Conservation (phyloP, 2,329 filamentous ascomycete genomes). For the Alternaria sp. region DNA sequence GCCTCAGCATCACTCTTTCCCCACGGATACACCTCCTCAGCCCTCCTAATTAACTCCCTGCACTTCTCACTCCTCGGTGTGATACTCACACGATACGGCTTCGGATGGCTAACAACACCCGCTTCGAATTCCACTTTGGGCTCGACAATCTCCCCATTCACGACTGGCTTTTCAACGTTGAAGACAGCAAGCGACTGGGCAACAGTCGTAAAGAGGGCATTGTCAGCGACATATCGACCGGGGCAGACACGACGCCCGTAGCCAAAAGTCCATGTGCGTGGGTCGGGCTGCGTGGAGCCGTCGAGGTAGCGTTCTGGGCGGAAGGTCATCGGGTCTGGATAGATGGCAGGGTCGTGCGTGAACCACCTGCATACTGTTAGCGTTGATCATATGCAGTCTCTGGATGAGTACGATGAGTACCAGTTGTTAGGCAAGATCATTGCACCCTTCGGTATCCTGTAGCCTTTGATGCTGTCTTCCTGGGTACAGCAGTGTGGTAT, state of each 20-base stretch:
- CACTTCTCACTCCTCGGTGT: conserved; percentile 47
- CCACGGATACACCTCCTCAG: conserved; percentile 51
- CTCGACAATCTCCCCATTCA: conserved; percentile 51
- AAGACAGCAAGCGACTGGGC: conserved; percentile 60
- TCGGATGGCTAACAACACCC: conserved; percentile 52
- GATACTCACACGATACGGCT: conserved; percentile 47
- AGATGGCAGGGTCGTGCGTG: conserved; percentile 52
- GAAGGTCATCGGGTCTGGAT: conserved; percentile 53
- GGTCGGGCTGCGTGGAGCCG: conserved; percentile 50
- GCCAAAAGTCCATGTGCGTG: conserved; percentile 49
- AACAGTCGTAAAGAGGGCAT: conserved; percentile 53
- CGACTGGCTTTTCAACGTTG: conserved; percentile 50
- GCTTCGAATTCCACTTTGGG: conserved; percentile 47
- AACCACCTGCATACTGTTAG: conserved; percentile 46
- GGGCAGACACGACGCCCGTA: conserved; percentile 57
- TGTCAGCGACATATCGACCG: conserved; percentile 53
- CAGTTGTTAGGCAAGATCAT: conserved; percentile 52
- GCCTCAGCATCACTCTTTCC: conserved; percentile 50
- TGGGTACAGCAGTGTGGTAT: conserved; percentile 43
- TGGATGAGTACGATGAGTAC: conserved; percentile 26
- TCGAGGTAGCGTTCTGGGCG: conserved; percentile 56
- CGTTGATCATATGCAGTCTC: neutral
- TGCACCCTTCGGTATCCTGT: conserved; percentile 55
- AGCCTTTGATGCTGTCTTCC: conserved; percentile 51
- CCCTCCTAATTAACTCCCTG: conserved; percentile 42